A percentile compares a stretch with the other conserved stretches of the same genome.
Conservation (phyloP, 2,329 filamentous ascomycete genomes). For the Epichloe sp. region DNA sequence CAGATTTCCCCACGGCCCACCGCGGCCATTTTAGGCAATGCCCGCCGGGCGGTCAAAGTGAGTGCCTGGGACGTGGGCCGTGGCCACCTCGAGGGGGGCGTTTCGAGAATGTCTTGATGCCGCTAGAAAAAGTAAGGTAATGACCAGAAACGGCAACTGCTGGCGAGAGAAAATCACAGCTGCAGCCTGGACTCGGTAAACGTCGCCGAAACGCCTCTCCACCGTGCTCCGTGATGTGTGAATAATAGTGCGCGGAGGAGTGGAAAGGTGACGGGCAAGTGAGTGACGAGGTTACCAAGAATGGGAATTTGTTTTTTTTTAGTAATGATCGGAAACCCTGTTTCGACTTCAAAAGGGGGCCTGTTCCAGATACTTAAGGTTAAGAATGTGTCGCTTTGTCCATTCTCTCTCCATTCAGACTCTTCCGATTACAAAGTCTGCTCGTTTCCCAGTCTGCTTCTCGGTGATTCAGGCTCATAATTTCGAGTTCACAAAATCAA, state of each 20-base stretch:
- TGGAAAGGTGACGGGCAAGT: background rate
- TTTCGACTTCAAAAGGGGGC: background rate
- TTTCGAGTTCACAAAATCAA: too few species aligned
- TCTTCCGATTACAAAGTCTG: background rate
- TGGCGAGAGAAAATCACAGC: background rate
- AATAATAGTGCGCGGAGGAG: background rate
- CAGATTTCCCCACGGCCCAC: background rate
- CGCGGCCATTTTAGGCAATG: conserved; percentile 1
- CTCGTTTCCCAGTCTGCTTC: background rate
- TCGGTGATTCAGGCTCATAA: too few species aligned
- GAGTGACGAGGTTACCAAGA: background rate
- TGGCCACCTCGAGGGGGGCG: background rate
- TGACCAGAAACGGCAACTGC: conserved; percentile 1
- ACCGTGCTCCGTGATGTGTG: background rate
- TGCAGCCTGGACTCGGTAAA: conserved; percentile 1
- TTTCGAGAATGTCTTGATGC: background rate
- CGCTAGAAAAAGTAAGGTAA: background rate
- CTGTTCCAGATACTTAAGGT: background rate
- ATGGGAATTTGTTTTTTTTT: background rate
- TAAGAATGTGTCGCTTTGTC: background rate
- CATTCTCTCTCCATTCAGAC: background rate
- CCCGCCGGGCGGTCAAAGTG: background rate
- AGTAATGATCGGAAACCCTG: background rate
- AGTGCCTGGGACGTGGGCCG: background rate
- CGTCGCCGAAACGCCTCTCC: conserved; percentile 3